phyloP scores from a whole-genome alignment of 495 filamentous ascomycete species.

The Penicillium herquei region DNA sequence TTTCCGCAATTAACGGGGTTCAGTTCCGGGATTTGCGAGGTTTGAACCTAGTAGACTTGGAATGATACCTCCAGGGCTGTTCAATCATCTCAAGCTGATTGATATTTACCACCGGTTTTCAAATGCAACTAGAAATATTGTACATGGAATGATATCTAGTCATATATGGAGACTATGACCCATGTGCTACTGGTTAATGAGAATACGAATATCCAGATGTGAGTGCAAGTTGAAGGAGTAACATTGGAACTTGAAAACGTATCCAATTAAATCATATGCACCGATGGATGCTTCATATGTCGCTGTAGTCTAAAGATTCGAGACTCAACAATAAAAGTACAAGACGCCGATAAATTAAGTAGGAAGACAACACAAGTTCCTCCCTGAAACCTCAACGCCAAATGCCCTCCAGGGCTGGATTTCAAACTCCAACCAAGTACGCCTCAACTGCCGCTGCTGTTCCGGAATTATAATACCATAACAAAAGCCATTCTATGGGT shows the following conservation, averaged over 20 bases:
- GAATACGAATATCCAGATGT: no score
- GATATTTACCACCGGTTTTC: no score
- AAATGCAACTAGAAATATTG: no score
- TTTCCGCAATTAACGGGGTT: no score
- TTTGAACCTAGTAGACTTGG: no score
- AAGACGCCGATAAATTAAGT: conserved; percentile 15
- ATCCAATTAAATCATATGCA: conserved; percentile 19
- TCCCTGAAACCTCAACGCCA: conserved; percentile 9
- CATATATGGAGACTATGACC: no score
- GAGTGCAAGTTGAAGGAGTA: no score
- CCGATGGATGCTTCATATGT: conserved; percentile 19
- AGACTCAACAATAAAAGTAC: conserved; percentile 11
- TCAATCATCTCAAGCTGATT: no score
- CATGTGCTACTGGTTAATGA: no score
- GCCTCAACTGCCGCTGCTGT: conserved; percentile 9
- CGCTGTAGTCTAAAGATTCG: conserved; percentile 13
- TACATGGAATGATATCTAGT: no score
- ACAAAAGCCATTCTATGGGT: background rate
- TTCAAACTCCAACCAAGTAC: conserved; percentile 1
- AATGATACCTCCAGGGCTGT: no score
- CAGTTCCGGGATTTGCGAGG: no score
- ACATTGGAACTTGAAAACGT: background rate
- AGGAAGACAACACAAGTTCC: background rate
- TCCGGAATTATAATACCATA: background rate
- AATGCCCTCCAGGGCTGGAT: conserved; percentile 2